Conservation (phyloP, 352 stramenopile species). For the Phytopythium kandeliae region DNA sequence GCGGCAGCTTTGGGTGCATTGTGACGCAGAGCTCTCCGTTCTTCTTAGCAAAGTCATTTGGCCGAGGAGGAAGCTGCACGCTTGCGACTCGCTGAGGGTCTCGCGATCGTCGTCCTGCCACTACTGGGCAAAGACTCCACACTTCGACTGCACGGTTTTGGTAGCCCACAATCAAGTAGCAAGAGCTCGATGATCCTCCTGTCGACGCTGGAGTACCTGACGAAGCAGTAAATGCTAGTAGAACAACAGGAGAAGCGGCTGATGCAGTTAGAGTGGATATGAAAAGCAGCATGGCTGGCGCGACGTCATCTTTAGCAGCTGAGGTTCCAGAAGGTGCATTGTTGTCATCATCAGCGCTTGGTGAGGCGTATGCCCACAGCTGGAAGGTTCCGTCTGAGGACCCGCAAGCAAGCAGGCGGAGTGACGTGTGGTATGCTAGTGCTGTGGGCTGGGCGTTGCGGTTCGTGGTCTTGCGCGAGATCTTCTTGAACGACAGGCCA, state of each 20-base stretch:
- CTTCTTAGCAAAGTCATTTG: conserved; percentile 44
- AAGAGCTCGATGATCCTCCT: conserved; percentile 8
- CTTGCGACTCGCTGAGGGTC: conserved; percentile 26
- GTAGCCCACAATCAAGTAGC: conserved; percentile 41
- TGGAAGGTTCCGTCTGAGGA: conserved; percentile 62
- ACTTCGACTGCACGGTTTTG: conserved; percentile 56
- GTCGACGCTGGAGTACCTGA: conserved; percentile 11
- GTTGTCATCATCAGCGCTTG: conserved; percentile 23
- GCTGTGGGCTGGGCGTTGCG: conserved; percentile 44
- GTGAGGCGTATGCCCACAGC: conserved; percentile 42
- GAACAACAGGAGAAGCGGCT: conserved; percentile 34
- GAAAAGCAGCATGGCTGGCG: conserved; percentile 19
- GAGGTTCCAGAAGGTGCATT: background rate
- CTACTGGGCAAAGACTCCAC: conserved; percentile 20
- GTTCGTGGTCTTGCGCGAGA: conserved; percentile 60
- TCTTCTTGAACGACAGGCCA: conserved; percentile 45
- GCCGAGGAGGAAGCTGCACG: conserved; percentile 34
- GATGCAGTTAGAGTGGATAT: conserved; percentile 30
- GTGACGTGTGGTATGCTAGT: conserved; percentile 49
- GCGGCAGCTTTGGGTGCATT: conserved; percentile 32
- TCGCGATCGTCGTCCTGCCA: conserved; percentile 6
- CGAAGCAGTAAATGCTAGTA: conserved; percentile 28
- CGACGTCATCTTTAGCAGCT: conserved; percentile 16
- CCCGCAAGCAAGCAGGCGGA: conserved; percentile 48
- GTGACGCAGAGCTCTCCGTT: conserved; percentile 35